These are phyloP conservation scores for Peterozyma xylosa DNA, from an alignment of 805 yeast genomes.

Conservation along the genomic window DNA sequence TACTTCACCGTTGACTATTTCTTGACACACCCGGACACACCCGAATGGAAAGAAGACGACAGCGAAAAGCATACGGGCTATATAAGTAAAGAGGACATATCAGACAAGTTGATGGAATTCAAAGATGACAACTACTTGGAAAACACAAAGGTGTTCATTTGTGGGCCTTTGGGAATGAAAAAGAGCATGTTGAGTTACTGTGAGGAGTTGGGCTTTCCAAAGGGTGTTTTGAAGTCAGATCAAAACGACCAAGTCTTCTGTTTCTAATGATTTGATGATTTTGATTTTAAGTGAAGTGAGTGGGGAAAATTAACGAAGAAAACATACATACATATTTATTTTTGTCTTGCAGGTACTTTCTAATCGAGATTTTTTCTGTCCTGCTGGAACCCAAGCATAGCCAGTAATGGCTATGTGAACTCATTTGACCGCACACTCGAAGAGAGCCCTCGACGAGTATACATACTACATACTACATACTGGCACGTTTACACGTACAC, in stretches of 20 bases:
- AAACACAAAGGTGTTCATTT: conserved; percentile 54
- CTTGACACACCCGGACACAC: conserved; percentile 37
- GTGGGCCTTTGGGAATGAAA: conserved; percentile 74
- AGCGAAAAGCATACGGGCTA: conserved; percentile 52
- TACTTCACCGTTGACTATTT: conserved; percentile 54
- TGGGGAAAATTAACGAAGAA: too few species aligned
- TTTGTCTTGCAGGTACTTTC: too few species aligned
- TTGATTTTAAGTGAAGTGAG: too few species aligned
- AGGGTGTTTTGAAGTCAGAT: conserved; percentile 20
- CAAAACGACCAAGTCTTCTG: conserved; percentile 29
- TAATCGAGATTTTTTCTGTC: too few species aligned
- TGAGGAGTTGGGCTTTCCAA: conserved; percentile 54
- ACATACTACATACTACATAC: too few species aligned
- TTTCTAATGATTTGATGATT: conserved; percentile 20
- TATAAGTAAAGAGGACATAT: conserved; percentile 50
- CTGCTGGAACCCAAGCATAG: too few species aligned
- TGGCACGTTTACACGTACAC: too few species aligned
- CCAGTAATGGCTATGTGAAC: too few species aligned
- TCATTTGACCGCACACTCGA: too few species aligned
- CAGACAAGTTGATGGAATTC: not conserved
- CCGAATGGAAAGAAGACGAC: conserved; percentile 29
- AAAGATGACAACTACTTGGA: conserved; percentile 29
- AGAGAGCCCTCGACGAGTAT: too few species aligned
- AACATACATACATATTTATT: too few species aligned
- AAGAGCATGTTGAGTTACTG: conserved; percentile 40